phyloP scores from a whole-genome alignment of 2,329 filamentous ascomycete genomes.

The Diaporthe velutina region DNA sequence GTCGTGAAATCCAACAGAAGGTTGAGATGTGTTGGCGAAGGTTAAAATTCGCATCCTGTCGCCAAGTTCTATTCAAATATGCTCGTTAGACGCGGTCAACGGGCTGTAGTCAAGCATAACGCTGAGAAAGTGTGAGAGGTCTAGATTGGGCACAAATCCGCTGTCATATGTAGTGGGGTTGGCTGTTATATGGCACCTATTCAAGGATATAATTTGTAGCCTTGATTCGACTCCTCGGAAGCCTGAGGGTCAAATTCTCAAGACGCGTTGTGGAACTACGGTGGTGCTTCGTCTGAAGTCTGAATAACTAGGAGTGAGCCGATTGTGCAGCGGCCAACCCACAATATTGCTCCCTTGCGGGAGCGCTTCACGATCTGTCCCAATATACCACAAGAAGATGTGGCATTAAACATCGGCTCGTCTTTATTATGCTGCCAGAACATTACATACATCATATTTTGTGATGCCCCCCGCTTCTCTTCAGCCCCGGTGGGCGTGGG shows the following conservation, averaged over 20 bases:
- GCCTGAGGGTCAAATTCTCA: neutral
- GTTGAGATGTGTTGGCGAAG: fast-evolving
- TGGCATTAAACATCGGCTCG: neutral
- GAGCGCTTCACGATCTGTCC: neutral
- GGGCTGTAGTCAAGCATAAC: neutral
- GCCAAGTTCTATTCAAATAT: too few relatives aligned
- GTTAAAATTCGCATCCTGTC: too few relatives aligned
- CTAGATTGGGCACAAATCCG: neutral
- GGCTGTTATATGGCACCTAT: neutral
- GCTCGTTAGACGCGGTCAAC: too few relatives aligned
- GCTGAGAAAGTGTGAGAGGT: too few relatives aligned
- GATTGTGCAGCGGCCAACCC: too few relatives aligned
- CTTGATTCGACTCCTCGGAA: neutral
- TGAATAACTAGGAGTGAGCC: too few relatives aligned
- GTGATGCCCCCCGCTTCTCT: neutral
- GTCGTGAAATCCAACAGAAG: neutral
- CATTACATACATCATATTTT: conserved; percentile 23
- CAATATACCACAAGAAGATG: neutral
- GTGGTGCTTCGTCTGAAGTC: too few relatives aligned
- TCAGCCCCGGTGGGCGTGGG: neutral
- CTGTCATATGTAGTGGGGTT: neutral
- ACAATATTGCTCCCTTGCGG: neutral
- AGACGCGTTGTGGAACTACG: neutral
- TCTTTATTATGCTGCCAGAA: conserved; percentile 32
- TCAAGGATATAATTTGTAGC: neutral